These are phyloP conservation scores for Brassica juncea DNA, from an alignment of 345 rosid species.

Conservation along the genomic window DNA sequence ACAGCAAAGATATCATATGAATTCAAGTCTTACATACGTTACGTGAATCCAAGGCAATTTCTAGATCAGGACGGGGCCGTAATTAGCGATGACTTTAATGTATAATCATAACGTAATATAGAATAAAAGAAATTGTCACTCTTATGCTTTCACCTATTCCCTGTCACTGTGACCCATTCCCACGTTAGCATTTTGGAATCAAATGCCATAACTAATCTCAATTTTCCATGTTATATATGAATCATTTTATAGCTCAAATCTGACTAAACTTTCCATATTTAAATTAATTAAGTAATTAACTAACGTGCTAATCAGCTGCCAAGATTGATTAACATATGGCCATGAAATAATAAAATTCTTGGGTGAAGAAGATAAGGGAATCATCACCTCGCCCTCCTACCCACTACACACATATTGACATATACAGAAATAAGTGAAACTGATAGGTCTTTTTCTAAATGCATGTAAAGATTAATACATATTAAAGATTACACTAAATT, in stretches of 20 bases:
- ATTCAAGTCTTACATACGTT: slow-evolving; percentile 22
- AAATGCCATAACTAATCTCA: slow-evolving; percentile 29
- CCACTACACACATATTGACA: slow-evolving; percentile 29
- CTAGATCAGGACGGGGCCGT: slow-evolving; percentile 35
- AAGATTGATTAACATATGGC: slow-evolving; percentile 25
- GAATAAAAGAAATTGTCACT: not conserved
- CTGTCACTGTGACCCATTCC: slow-evolving; percentile 27
- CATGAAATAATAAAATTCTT: not conserved
- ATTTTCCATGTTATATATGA: slow-evolving; percentile 33
- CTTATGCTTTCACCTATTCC: slow-evolving; percentile 32
- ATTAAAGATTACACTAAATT: not conserved
- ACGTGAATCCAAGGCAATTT: slow-evolving; percentile 41
- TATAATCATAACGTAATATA: not conserved
- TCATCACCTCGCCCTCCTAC: slow-evolving; percentile 22
- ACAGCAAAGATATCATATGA: slow-evolving; percentile 30
- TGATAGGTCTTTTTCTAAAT: not conserved
- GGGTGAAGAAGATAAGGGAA: slow-evolving; percentile 29
- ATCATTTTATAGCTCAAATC: slow-evolving; percentile 18
- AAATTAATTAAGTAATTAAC: not conserved
- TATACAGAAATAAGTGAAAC: slow-evolving; percentile 8
- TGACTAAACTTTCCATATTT: slow-evolving; percentile 9
- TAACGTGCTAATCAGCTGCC: slow-evolving; percentile 31
- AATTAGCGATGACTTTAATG: slow-evolving; percentile 28
- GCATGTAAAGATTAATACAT: not conserved
- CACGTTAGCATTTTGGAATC: slow-evolving; percentile 33